These are phyloP conservation scores for Stephania cephalantha DNA, from an alignment of 164 flowering plant genomes.

Conservation along the genomic window DNA sequence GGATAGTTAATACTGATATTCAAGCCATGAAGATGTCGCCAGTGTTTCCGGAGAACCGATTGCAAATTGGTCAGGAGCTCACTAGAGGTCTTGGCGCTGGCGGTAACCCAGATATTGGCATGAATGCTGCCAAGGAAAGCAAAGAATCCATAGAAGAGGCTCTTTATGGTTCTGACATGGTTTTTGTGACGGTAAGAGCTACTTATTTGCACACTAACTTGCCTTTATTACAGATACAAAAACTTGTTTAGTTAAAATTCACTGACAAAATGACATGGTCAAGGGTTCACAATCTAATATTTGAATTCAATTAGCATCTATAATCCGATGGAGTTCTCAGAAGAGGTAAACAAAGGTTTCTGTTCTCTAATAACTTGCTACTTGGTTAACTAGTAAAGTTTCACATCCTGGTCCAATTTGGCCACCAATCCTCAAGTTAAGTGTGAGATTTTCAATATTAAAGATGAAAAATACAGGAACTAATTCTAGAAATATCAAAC, in stretches of 20 bases:
- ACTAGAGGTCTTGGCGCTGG: constrained; percentile 99
- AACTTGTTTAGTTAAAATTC: not conserved
- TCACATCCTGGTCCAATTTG: not conserved
- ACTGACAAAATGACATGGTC: too few relatives aligned
- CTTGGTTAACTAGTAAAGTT: not conserved
- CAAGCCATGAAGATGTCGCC: constrained; percentile 97
- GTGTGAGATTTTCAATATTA: too few relatives aligned
- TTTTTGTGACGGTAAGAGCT: constrained; percentile 78
- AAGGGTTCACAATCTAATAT: too few relatives aligned
- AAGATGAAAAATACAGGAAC: too few relatives aligned
- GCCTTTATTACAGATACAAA: not conserved
- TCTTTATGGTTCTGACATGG: constrained; percentile 89
- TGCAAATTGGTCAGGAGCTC: constrained; percentile 87
- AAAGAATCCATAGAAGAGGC: constrained; percentile 75
- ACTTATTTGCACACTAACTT: not conserved
- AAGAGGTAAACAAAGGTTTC: too few relatives aligned
- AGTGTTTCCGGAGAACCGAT: constrained; percentile 65
- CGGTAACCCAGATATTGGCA: constrained; percentile 94
- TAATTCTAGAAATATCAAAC: too few relatives aligned
- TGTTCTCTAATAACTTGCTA: not conserved
- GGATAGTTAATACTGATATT: constrained; percentile 97
- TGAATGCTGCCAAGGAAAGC: constrained; percentile 96
- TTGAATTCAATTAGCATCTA: too few relatives aligned
- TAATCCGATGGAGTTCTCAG: not conserved
- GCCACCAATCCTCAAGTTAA: not conserved